Percentiles rank a stretch among this genome's conserved stretches.
These are phyloP conservation scores for Phytophthora vignae DNA, from an alignment of 352 stramenopile species.

Conservation along the genomic window DNA sequence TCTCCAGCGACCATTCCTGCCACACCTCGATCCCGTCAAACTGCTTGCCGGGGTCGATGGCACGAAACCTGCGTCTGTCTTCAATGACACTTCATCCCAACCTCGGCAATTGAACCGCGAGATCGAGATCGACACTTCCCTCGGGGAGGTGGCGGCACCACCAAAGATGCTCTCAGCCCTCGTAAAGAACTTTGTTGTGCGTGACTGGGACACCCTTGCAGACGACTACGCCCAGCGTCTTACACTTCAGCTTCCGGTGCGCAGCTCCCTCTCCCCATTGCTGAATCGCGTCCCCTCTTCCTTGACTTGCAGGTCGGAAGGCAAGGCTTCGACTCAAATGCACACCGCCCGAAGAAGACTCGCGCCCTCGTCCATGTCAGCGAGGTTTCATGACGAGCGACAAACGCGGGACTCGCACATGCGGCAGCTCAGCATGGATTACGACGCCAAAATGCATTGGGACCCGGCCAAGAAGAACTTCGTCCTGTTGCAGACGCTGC, in stretches of 20 bases:
- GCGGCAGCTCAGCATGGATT: constrained; percentile 37
- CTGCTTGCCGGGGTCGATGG: constrained; percentile 21
- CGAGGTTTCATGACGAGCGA: constrained; percentile 29
- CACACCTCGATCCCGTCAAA: constrained; percentile 28
- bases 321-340: constrained; percentile 4
- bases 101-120: constrained; percentile 1
- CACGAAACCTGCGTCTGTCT: constrained; percentile 5
- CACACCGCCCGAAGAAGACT: constrained; percentile 25
- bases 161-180: constrained; percentile 58
- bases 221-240: constrained; percentile 47
- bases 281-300: constrained; percentile 11
- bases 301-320: constrained; percentile 18
- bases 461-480: constrained; percentile 42
- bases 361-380: constrained; percentile 15
- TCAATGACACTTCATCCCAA: background rate
- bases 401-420: constrained; percentile 44
- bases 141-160: constrained; percentile 34
- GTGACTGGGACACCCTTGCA: constrained; percentile 47
- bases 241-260: constrained; percentile 33
- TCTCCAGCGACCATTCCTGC: constrained; percentile 26
- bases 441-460: constrained; percentile 57
- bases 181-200: constrained; percentile 57
- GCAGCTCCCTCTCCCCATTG: constrained; percentile 24
- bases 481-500: constrained; percentile 20
- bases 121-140: constrained; percentile 19